A percentile compares a stretch with the other conserved stretches of the same genome.
These are phyloP conservation scores for Anthracocystis setariae DNA, from an alignment of 1,284 basidiomycete genomes.

Conservation along the genomic window DNA sequence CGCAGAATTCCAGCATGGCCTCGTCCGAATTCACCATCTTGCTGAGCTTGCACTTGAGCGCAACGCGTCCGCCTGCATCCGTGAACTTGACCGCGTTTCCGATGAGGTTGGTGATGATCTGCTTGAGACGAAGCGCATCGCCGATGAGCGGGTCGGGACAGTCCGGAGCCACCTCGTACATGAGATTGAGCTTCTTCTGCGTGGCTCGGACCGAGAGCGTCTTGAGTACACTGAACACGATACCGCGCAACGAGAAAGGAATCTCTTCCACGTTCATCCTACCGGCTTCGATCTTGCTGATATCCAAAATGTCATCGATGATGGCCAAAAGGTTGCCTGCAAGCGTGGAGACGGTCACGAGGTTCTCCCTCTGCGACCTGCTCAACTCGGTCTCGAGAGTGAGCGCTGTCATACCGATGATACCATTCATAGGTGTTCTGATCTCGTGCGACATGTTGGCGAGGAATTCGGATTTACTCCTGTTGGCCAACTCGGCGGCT, in stretches of 20 bases:
- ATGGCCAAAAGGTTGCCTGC: constrained; percentile 93
- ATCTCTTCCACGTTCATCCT: constrained; percentile 99
- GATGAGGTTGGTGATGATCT: constrained; percentile 66
- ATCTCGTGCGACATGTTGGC: constrained; percentile 69
- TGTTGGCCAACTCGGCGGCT: constrained; percentile 90
- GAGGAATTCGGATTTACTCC: constrained; percentile 92
- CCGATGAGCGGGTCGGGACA: constrained; percentile 97
- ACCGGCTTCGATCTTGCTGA: constrained; percentile 79
- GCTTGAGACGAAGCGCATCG: constrained; percentile 81
- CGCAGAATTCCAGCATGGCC: constrained; percentile 94
- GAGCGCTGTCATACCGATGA: constrained; percentile 99
- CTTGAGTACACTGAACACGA: constrained; percentile 97
- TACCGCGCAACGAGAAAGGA: constrained; percentile 95
- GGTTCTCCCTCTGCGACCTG: constrained; percentile 88
- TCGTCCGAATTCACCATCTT: constrained; percentile 75
- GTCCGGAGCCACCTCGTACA: constrained; percentile 94
- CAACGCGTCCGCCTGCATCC: constrained; percentile 84
- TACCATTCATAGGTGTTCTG: constrained; percentile 72
- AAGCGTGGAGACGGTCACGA: constrained; percentile 93
- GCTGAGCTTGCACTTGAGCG: constrained; percentile 83
- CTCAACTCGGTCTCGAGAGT: constrained; percentile 93
- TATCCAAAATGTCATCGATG: constrained; percentile 73
- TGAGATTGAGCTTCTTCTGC: constrained; percentile 95
- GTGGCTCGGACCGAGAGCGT: constrained; percentile 97
- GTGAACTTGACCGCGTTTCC: constrained; percentile 76